These are phyloP conservation scores for Aspergillus sp. DNA, from an alignment of 2,329 filamentous ascomycete genomes.

Conservation along the genomic window DNA sequence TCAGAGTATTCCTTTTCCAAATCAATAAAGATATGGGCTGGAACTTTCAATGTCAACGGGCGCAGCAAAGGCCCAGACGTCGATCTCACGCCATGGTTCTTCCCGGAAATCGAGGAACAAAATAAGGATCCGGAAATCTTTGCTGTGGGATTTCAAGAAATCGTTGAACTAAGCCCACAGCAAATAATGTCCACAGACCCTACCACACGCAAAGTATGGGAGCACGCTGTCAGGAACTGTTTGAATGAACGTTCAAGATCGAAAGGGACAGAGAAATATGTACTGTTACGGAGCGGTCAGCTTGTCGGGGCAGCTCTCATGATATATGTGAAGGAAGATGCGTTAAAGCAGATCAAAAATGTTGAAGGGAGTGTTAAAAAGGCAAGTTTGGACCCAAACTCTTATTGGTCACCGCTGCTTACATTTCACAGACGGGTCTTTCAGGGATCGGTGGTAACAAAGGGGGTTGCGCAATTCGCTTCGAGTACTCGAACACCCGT, in stretches of 20 bases:
- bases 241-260: slow-evolving; percentile 67
- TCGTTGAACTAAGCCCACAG: slow-evolving; percentile 94
- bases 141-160: slow-evolving; percentile 92
- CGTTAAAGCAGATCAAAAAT: slow-evolving; percentile 81
- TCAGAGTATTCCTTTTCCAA: slow-evolving; percentile 72
- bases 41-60: slow-evolving; percentile 94
- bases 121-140: slow-evolving; percentile 73
- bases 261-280: slow-evolving; percentile 71
- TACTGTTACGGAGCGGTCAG: slow-evolving; percentile 84
- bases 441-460: slow-evolving; percentile 98
- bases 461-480: slow-evolving; percentile 90
- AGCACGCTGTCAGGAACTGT: slow-evolving; percentile 70
- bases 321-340: slow-evolving; percentile 79
- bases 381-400: slow-evolving; percentile 26
- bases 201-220: slow-evolving; percentile 78
- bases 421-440: slow-evolving; percentile 62
- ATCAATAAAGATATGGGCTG: slow-evolving; percentile 74
- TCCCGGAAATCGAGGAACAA: slow-evolving; percentile 52
- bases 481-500: slow-evolving; percentile 89
- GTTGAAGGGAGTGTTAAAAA: slow-evolving; percentile 96
- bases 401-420: slow-evolving; percentile 11
- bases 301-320: slow-evolving; percentile 90
- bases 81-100: slow-evolving; percentile 83
- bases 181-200: slow-evolving; percentile 99
- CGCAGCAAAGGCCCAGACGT: slow-evolving; percentile 70